These are phyloP conservation scores for Camellia sinensis DNA, from an alignment of 148 eudicot species.

Conservation along the genomic window DNA sequence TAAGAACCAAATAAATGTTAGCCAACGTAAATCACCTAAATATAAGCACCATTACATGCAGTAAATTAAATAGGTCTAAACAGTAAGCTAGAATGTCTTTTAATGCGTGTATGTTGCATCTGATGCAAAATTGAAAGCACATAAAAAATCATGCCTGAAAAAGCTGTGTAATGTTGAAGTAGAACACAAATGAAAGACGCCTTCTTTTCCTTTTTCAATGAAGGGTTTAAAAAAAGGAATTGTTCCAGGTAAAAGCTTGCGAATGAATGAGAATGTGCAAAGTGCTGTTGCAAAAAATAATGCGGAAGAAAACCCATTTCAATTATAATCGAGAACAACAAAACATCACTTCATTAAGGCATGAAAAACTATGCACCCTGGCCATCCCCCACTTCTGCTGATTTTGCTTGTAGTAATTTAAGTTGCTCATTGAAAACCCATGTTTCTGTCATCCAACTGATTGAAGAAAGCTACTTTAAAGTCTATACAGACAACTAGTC, in stretches of 20 bases:
- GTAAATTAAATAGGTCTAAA: not conserved
- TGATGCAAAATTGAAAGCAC: not conserved
- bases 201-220: not conserved
- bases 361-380: not conserved
- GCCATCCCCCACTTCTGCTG: not conserved
- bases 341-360: not conserved
- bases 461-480: not conserved
- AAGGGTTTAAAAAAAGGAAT: not conserved
- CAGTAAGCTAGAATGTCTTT: not conserved
- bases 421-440: not conserved
- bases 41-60: not conserved
- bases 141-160: not conserved
- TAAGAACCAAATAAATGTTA: not conserved
- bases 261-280: slow-evolving; percentile 5
- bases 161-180: no score
- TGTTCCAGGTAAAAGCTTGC: not conserved
- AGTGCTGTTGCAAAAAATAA: not conserved
- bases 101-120: not conserved
- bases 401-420: not conserved
- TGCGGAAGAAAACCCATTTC: not conserved
- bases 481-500: not conserved
- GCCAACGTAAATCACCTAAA: not conserved
- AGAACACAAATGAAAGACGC: no score
- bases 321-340: not conserved
- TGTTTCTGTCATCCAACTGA: not conserved